Evolutionary conservation across 345 rosid genomes (phyloP), one percentile per base, ranked within the genome.

Genomic region (Eucalyptus camaldulensis): DNA sequence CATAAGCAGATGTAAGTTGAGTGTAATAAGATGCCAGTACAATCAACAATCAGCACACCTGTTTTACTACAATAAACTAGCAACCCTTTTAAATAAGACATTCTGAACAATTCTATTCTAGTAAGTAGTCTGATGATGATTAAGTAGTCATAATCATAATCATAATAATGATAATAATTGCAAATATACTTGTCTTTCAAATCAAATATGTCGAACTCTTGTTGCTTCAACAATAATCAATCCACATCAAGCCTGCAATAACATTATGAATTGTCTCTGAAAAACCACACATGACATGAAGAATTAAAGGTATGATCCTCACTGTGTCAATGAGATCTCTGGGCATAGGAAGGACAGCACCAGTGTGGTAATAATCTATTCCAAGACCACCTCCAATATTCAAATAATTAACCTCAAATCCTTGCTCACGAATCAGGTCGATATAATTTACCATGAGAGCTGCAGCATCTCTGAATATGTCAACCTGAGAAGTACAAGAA

Each of bases 371-470:
- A 89, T 98, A 98, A 93, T 98, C 99, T 89, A 98, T 98, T 89
- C 99, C 99, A 90, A 98, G 94, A 90, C 98, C 99, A 89, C 99
- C 99, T 89, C 99, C 99, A 91, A 98, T 97, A 92, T 98, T 98
- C 91, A 98, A 93, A 92, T 96, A 96, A 90, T 95, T 88, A 88
- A 97, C 93, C 91, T 97, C 96, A 91, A 98, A 98, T 50, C 99
- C 99, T 92, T 98, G 98, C 62, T 96, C 94, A 56, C 99, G 94
- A 83, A 98, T 98, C 89, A 95, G 92, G 50, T 97, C 97, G 87
- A 98, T 97, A 92, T 96, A 96, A 89, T 96, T 94, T 69, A 96
- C 95, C 99, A 96, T 98, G 13, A 97, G 95, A 90, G 93, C 94
- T 15, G 99, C 99, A 89, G 99, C 99, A 93, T 97, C 99, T 90